Conservation (phyloP, 768 basidiomycete genomes). For the Macrocybe gigantea region DNA sequence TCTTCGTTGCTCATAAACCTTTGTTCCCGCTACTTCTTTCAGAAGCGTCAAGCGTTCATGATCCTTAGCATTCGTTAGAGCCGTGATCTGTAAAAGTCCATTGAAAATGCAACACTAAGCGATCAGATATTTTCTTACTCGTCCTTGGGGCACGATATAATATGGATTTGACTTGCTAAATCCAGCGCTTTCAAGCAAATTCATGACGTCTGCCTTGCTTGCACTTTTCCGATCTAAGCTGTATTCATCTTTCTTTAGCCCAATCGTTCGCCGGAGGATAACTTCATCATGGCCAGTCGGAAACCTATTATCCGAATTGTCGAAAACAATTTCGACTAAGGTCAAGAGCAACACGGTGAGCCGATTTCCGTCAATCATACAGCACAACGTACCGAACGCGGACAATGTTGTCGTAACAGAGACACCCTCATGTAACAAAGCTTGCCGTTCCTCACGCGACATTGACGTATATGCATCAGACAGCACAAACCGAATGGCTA, state of each 20-base stretch:
- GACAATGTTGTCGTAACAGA: slow-evolving; percentile 84
- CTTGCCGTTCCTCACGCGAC: slow-evolving; percentile 87
- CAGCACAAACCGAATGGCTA: slow-evolving; percentile 95
- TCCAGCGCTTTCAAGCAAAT: slow-evolving; percentile 91
- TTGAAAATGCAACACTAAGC: slow-evolving; percentile 2
- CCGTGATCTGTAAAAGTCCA: slow-evolving; percentile 65
- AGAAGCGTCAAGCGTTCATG: slow-evolving; percentile 88
- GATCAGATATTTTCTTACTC: slow-evolving; percentile 46
- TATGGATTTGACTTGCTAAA: slow-evolving; percentile 99
- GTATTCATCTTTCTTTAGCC: slow-evolving; percentile 98
- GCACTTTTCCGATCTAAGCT: slow-evolving; percentile 93
- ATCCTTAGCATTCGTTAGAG: slow-evolving; percentile 95
- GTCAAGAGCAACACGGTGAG: background rate
- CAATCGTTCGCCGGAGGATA: slow-evolving; percentile 88
- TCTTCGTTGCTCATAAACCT: slow-evolving; percentile 94
- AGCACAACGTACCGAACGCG: slow-evolving; percentile 64
- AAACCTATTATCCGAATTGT: slow-evolving; percentile 91
- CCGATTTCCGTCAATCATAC: no score
- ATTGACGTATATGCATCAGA: slow-evolving; percentile 97
- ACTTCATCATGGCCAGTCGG: slow-evolving; percentile 88
- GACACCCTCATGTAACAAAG: slow-evolving; percentile 91
- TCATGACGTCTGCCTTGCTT: slow-evolving; percentile 97
- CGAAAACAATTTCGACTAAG: slow-evolving; percentile 88
- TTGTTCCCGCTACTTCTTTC: slow-evolving; percentile 97
- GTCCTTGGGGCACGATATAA: slow-evolving; percentile 97